These are phyloP conservation scores for Amesomyces nigricolor DNA, from an alignment of 2,329 filamentous ascomycete species.

Conservation along the genomic window DNA sequence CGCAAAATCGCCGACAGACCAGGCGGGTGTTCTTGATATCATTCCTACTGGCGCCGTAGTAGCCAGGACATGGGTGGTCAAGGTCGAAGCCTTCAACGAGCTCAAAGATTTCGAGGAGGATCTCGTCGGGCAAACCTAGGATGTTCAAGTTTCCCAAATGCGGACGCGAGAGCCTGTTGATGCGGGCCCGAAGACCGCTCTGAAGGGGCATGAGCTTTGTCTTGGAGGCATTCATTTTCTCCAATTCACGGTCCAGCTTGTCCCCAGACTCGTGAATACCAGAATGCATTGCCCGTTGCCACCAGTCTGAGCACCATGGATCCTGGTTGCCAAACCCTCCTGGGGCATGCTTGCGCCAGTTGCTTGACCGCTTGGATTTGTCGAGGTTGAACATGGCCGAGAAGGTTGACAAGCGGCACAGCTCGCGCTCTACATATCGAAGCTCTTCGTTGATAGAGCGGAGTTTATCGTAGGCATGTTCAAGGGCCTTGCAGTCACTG, in stretches of 20 bases:
- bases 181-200: neutral
- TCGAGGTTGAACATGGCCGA: neutral
- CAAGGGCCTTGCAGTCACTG: neutral
- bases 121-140: conserved; percentile 12
- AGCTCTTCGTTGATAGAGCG: neutral
- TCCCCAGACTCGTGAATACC: neutral
- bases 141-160: conserved; percentile 5
- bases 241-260: neutral
- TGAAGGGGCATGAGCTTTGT: neutral
- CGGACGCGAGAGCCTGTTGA: conserved; percentile 8
- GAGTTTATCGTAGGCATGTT: neutral
- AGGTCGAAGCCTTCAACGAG: neutral
- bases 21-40: conserved; percentile 12
- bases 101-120: conserved; percentile 13
- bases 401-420: neutral
- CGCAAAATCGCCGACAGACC: conserved; percentile 10
- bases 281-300: neutral
- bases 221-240: neutral
- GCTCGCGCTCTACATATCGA: neutral
- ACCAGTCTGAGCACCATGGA: no score
- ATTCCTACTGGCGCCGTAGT: neutral
- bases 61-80: no score
- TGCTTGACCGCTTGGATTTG: no score
- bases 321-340: no score
- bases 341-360: no score